Evolutionary conservation across 106 monocot genomes (phyloP).

Genomic region (Dioscorea alata): DNA sequence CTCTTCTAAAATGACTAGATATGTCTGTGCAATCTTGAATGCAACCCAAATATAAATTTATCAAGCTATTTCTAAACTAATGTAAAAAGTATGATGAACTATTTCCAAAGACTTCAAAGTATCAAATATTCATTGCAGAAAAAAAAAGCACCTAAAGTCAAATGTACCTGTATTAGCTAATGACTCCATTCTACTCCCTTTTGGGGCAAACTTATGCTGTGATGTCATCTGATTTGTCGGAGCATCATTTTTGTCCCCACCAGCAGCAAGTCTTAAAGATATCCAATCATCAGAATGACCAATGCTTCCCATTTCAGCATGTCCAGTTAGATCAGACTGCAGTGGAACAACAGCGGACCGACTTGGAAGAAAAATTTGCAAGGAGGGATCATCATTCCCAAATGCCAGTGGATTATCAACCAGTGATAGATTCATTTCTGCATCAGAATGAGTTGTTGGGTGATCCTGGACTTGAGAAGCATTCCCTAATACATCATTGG

Average conservation of each 20-base stretch:
- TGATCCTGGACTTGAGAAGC: conserved; percentile 15
- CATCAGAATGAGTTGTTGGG: conserved; percentile 9
- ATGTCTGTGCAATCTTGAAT: no score
- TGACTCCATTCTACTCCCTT: conserved; percentile 29
- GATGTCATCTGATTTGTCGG: conserved; percentile 22
- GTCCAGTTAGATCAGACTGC: conserved; percentile 30
- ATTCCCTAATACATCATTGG: conserved; percentile 23
- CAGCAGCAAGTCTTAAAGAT: conserved; percentile 57
- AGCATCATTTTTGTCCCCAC: conserved; percentile 28
- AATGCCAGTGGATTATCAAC: conserved; percentile 68
- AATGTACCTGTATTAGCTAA: conserved; percentile 38
- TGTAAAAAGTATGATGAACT: no score
- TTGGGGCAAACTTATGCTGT: conserved; percentile 19
- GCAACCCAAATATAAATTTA: no score
- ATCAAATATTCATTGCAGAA: no score
- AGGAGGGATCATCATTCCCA: conserved; percentile 49
- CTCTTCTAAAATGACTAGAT: no score
- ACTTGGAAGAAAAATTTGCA: conserved; percentile 80
- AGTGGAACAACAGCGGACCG: conserved; percentile 22
- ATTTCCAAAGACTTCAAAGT: no score
- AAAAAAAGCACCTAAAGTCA: no score
- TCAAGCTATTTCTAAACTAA: no score
- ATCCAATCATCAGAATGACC: conserved; percentile 62
- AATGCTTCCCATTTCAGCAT: conserved; percentile 30
- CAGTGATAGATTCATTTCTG: conserved; percentile 45